A percentile compares a stretch with the other conserved stretches of the same genome.
phyloP scores from a whole-genome alignment of 2,329 filamentous ascomycete genomes.

The Penicillium sp. region DNA sequence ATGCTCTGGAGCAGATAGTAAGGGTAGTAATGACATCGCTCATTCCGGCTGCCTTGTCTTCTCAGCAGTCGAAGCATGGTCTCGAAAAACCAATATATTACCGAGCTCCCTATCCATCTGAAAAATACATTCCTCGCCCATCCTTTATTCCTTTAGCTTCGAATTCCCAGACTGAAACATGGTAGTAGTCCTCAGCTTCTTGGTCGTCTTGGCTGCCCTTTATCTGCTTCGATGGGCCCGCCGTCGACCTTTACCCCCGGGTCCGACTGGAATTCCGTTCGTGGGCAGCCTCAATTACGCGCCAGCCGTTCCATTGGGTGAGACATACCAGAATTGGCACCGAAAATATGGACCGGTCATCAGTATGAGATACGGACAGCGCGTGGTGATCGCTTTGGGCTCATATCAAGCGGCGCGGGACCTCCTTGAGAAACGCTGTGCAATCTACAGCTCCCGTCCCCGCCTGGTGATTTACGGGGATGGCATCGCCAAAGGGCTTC shows the following conservation, averaged over 20 bases:
- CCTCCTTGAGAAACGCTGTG: constrained; percentile 56
- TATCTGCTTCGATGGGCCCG: too few relatives aligned
- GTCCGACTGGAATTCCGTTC: neutral
- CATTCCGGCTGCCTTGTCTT: too few relatives aligned
- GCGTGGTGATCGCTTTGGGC: constrained; percentile 44
- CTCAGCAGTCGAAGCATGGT: too few relatives aligned
- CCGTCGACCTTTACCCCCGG: neutral
- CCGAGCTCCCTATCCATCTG: too few relatives aligned
- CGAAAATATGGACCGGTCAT: constrained; percentile 37
- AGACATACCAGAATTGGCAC: constrained; percentile 26
- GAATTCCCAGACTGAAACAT: too few relatives aligned
- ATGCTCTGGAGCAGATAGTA: too few relatives aligned
- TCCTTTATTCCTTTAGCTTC: too few relatives aligned
- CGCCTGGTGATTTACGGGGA: constrained; percentile 51
- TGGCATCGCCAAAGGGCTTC: constrained; percentile 43
- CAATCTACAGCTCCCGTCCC: constrained; percentile 54
- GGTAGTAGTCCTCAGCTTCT: too few relatives aligned
- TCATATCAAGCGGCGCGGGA: constrained; percentile 55
- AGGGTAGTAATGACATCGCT: too few relatives aligned
- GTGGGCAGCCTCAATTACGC: neutral
- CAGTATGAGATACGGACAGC: constrained; percentile 31
- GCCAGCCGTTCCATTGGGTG: rapidly evolving
- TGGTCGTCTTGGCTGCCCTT: too few relatives aligned
- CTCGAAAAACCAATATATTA: too few relatives aligned
- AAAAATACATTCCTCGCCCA: too few relatives aligned